A percentile compares a stretch with the other conserved stretches of the same genome.
phyloP scores from a whole-genome alignment of 2,329 filamentous ascomycete genomes.

The Diaporthe nobilis region DNA sequence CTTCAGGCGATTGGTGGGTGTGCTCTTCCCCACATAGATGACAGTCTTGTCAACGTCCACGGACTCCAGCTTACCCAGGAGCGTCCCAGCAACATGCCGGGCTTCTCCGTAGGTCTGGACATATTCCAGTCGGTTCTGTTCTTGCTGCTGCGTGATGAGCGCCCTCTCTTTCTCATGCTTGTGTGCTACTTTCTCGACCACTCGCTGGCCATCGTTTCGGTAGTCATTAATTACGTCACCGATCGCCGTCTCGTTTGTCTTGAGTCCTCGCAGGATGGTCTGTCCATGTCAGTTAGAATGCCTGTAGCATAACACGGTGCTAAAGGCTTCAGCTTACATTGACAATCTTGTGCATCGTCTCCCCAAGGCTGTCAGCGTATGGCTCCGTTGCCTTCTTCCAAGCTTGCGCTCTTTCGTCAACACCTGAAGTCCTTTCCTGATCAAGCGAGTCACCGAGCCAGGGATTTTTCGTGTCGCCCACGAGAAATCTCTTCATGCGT shows the following conservation, averaged over 20 bases:
- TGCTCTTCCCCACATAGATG: background rate
- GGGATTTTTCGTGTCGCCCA: background rate
- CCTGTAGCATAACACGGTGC: too few species aligned
- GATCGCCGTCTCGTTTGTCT: slow-evolving; percentile 32
- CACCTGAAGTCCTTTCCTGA: background rate
- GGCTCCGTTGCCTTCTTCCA: slow-evolving; percentile 9
- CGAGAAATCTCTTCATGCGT: background rate
- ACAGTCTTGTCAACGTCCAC: background rate
- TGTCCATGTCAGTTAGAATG: slow-evolving; percentile 20
- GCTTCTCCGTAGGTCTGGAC: slow-evolving; percentile 11
- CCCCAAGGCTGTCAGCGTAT: slow-evolving; percentile 23
- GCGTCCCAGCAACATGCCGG: background rate
- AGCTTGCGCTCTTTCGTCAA: background rate
- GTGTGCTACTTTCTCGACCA: slow-evolving; percentile 18
- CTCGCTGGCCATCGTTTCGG: slow-evolving; percentile 13
- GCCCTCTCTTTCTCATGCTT: slow-evolving; percentile 24
- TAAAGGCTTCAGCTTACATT: slow-evolving; percentile 24
- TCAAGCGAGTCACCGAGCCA: background rate
- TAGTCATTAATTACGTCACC: slow-evolving; percentile 33
- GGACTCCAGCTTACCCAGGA: slow-evolving; percentile 13
- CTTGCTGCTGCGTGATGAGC: slow-evolving; percentile 17
- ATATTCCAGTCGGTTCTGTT: slow-evolving; percentile 19
- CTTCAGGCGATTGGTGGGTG: background rate
- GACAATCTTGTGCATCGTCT: slow-evolving; percentile 39
- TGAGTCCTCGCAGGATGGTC: slow-evolving; percentile 34